Percentiles rank a stretch among this genome's conserved stretches.
Evolutionary conservation across 305 asterid genomes (phyloP).

Genomic region (Fraxinus sp.): DNA sequence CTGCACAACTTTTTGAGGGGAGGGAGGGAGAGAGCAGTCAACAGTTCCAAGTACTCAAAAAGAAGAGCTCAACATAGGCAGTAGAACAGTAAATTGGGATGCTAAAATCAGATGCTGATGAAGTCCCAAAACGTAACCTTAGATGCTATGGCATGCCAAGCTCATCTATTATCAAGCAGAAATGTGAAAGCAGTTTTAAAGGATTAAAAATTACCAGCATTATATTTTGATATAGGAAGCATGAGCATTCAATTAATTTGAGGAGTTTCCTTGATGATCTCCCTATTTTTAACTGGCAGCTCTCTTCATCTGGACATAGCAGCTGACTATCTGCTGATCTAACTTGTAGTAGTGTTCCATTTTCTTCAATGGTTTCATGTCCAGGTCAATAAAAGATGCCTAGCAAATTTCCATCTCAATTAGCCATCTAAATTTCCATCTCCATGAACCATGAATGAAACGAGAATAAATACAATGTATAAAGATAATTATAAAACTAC

Average conservation of each 20-base stretch:
- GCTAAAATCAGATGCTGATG: not conserved
- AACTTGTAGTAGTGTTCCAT: constrained; percentile 79
- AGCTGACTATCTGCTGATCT: constrained; percentile 71
- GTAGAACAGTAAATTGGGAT: not conserved
- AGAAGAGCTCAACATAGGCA: not conserved
- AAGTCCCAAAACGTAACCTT: not conserved
- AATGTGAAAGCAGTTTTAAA: constrained; percentile 10
- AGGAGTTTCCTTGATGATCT: constrained; percentile 27
- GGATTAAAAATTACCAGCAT: constrained; percentile 34
- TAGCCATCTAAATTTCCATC: constrained; percentile 11
- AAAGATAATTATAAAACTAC: constrained; percentile 10
- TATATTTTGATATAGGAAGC: constrained; percentile 11
- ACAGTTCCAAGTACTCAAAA: not conserved
- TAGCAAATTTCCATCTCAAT: constrained; percentile 26
- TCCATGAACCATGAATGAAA: constrained; percentile 21
- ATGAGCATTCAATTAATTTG: constrained; percentile 10
- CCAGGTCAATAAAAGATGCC: constrained; percentile 89
- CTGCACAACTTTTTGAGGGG: not conserved
- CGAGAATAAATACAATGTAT: constrained; percentile 3
- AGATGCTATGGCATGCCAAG: not conserved
- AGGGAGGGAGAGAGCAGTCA: not conserved
- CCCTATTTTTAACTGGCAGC: constrained; percentile 34
- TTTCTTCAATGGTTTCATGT: constrained; percentile 81
- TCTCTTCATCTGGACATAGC: constrained; percentile 49
- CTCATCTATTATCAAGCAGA: constrained; percentile 1